A percentile compares a stretch with the other conserved stretches of the same genome.
Evolutionary conservation across 2,329 filamentous ascomycete genomes (phyloP).

Genomic region (Chalara sp.): DNA sequence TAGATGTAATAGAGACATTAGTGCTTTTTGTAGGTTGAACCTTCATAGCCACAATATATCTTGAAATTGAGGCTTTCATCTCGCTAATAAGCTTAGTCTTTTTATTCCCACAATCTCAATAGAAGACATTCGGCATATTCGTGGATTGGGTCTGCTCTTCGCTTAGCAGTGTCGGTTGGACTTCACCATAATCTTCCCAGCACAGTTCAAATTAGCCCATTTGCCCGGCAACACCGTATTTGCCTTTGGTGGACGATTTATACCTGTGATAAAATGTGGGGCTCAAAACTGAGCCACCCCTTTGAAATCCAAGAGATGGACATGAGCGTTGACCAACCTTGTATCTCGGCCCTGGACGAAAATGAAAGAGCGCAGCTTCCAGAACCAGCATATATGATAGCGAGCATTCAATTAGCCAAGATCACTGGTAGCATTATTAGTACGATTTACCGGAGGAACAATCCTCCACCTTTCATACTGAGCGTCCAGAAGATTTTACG

Average conservation of each 20-base stretch:
- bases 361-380: slow-evolving; percentile 24
- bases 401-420: slow-evolving; percentile 33
- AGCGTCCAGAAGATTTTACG: slow-evolving; percentile 31
- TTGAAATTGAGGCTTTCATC: no score
- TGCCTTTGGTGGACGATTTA: slow-evolving; percentile 38
- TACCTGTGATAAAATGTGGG: slow-evolving; percentile 34
- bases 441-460: slow-evolving; percentile 20
- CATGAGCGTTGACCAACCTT: slow-evolving; percentile 35
- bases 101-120: slow-evolving; percentile 39
- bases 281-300: slow-evolving; percentile 31
- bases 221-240: slow-evolving; percentile 29
- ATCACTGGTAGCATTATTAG: slow-evolving; percentile 23
- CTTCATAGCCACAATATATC: neutral
- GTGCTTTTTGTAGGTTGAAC: slow-evolving; percentile 36
- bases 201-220: slow-evolving; percentile 25
- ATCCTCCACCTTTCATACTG: slow-evolving; percentile 29
- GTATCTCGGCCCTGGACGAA: slow-evolving; percentile 25
- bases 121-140: slow-evolving; percentile 37
- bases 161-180: slow-evolving; percentile 32
- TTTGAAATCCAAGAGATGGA: slow-evolving; percentile 33
- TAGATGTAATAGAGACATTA: slow-evolving; percentile 37
- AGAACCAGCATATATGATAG: slow-evolving; percentile 30
- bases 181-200: slow-evolving; percentile 35
- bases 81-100: slow-evolving; percentile 25
- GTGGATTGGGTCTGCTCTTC: slow-evolving; percentile 38